A percentile compares a stretch with the other conserved stretches of the same genome.
These are phyloP conservation scores for Citrus medica DNA, from an alignment of 345 rosid species.

Conservation along the genomic window DNA sequence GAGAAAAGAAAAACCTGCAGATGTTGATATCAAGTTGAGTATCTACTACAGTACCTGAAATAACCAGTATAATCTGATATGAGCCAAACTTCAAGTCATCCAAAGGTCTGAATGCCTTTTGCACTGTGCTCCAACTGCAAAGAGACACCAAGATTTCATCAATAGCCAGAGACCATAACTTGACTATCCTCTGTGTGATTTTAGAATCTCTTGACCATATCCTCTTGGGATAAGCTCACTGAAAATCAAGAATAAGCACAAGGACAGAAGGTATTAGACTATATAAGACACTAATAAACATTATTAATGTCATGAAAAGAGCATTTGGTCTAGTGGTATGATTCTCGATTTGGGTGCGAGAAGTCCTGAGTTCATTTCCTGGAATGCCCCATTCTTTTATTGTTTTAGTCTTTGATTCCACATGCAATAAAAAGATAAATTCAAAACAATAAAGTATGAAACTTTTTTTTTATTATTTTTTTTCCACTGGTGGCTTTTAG, in stretches of 20 bases:
- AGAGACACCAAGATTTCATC: neutral
- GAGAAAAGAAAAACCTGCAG: neutral
- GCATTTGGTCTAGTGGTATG: conserved; percentile 84
- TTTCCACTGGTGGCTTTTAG: too few relatives aligned
- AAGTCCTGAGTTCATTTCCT: conserved; percentile 72
- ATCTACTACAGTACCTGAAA: neutral
- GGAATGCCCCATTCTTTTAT: conserved; percentile 43
- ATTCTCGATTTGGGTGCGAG: conserved; percentile 88
- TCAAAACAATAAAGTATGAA: too few relatives aligned
- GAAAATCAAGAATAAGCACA: neutral
- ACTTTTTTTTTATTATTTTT: too few relatives aligned
- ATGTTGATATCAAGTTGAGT: neutral
- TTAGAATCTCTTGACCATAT: neutral
- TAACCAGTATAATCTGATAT: neutral
- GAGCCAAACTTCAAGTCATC: neutral
- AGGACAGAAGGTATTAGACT: neutral
- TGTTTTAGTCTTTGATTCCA: neutral
- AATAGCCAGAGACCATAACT: neutral
- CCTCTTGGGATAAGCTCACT: neutral
- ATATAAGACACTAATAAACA: neutral
- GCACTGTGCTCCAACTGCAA: neutral
- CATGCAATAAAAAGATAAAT: neutral
- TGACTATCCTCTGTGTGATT: neutral
- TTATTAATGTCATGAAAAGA: conserved; percentile 10
- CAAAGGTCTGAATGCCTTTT: neutral